Evolutionary conservation across 257 asterid genomes (phyloP).

Genomic region (Fraxinus americana): DNA sequence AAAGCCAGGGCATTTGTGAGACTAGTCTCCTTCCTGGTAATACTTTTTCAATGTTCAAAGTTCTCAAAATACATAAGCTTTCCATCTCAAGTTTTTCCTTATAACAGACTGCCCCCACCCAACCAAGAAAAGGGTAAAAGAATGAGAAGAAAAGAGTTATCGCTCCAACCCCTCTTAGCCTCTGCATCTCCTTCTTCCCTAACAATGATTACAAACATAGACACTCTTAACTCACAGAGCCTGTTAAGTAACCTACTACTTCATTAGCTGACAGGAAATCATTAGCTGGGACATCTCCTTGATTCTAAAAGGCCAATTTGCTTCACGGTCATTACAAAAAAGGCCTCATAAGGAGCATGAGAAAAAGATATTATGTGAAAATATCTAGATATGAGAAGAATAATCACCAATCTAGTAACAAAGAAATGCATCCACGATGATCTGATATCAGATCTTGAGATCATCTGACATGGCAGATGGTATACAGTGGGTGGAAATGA

Average conservation of each 20-base stretch:
- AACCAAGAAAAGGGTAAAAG: neutral
- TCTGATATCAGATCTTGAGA: conserved; percentile 52
- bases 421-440: neutral
- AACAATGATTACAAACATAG: neutral
- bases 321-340: neutral
- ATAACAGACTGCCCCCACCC: neutral
- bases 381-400: neutral
- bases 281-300: neutral
- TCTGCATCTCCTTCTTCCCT: neutral
- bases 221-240: neutral
- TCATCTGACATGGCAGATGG: conserved; percentile 92
- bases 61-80: neutral
- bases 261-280: no score
- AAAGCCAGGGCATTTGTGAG: no score
- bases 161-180: neutral
- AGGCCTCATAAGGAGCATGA: neutral
- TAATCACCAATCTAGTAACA: neutral
- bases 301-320: neutral
- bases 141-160: neutral
- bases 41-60: no score
- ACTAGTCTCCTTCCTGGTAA: no score
- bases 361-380: neutral
- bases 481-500: conserved; percentile 81
- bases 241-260: neutral
- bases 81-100: neutral